Conservation (phyloP, 306 rosid genomes). For the Quercus robur region DNA sequence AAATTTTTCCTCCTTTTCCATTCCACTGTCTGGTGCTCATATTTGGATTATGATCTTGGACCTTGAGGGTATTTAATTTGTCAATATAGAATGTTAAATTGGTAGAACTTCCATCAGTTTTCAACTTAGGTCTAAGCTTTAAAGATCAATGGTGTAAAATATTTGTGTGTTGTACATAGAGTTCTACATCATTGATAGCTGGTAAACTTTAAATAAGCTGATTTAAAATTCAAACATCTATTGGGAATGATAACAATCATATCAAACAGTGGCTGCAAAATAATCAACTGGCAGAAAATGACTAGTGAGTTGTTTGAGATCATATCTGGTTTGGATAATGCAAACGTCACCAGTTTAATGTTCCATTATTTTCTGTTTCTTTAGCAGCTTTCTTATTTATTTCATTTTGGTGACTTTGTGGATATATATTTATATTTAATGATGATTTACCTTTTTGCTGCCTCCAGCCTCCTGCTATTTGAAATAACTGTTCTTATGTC, state of each 20-base stretch:
- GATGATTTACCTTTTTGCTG: constrained; percentile 12
- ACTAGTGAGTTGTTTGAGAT: not conserved
- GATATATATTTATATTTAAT: constrained; percentile 2
- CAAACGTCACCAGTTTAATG: not conserved
- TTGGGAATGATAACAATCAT: not conserved
- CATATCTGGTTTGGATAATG: not conserved
- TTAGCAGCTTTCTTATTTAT: not conserved
- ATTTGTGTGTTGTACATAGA: not conserved
- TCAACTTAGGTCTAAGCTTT: not conserved
- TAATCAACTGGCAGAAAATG: not conserved
- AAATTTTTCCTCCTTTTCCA: too few relatives aligned
- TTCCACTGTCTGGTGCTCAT: too few relatives aligned
- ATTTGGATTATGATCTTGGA: too few relatives aligned
- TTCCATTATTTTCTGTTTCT: not conserved
- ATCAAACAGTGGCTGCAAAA: not conserved
- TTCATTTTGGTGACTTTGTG: not conserved
- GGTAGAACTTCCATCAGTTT: not conserved
- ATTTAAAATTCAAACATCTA: not conserved
- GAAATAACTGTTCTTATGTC: not conserved
- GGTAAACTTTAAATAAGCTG: not conserved
- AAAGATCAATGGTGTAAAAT: not conserved
- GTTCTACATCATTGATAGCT: not conserved
- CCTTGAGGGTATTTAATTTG: too few relatives aligned
- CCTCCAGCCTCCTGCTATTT: not conserved
- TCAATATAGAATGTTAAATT: too few relatives aligned